phyloP scores from a whole-genome alignment of 1,139 yeast species.

The Zygotorulaspora mrakii region DNA sequence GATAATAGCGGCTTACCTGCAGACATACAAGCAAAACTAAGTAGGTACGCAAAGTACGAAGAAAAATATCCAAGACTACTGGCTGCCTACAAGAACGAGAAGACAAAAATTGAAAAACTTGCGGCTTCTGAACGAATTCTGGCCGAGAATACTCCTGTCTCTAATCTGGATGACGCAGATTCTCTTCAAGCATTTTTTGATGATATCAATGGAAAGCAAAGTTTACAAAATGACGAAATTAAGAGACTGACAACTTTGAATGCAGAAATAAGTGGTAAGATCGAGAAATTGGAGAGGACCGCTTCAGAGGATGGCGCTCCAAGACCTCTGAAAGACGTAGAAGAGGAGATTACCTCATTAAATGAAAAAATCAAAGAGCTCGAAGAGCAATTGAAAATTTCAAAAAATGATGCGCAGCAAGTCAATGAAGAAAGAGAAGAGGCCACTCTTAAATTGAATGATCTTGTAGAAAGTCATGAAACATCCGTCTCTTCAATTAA shows the following conservation, averaged over 20 bases:
- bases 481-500: too few species aligned
- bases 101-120: slow-evolving; percentile 62
- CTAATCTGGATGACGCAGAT: slow-evolving; percentile 63
- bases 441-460: neutral
- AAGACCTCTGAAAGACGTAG: neutral
- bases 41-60: slow-evolving; percentile 82
- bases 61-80: slow-evolving; percentile 78
- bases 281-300: slow-evolving; percentile 1
- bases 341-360: slow-evolving; percentile 3
- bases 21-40: slow-evolving; percentile 56
- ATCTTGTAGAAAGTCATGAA: too few species aligned
- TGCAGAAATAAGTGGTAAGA: slow-evolving; percentile 17
- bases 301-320: neutral
- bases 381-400: slow-evolving; percentile 10
- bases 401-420: slow-evolving; percentile 7
- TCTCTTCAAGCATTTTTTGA: slow-evolving; percentile 65
- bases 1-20: slow-evolving; percentile 48
- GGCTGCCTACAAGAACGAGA: slow-evolving; percentile 81
- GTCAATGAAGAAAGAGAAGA: slow-evolving; percentile 3
- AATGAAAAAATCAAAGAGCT: slow-evolving; percentile 17
- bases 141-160: slow-evolving; percentile 76
- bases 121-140: slow-evolving; percentile 64
- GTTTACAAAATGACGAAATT: slow-evolving; percentile 46
- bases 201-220: slow-evolving; percentile 59
- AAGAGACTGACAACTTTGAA: slow-evolving; percentile 32